These are phyloP conservation scores for Scleroderma citrinum DNA, from an alignment of 768 basidiomycete genomes.

Conservation along the genomic window DNA sequence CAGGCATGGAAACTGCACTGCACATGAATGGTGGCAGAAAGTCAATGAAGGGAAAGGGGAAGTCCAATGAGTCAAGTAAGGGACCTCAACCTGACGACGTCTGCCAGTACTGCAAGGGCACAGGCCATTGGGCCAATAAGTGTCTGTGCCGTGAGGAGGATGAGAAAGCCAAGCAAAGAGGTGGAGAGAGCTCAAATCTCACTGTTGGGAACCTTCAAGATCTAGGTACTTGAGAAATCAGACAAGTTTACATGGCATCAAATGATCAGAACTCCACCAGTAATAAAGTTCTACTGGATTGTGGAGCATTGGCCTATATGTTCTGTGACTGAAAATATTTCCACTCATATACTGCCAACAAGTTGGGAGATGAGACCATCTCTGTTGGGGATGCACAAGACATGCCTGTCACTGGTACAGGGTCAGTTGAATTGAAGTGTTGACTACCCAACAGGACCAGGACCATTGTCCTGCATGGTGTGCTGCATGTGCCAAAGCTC, in stretches of 20 bases:
- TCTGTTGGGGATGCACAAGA: slow-evolving; percentile 12
- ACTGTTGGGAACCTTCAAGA: neutral
- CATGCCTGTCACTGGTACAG: slow-evolving; percentile 4
- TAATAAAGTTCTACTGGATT: neutral
- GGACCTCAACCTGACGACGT: neutral
- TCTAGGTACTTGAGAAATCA: neutral
- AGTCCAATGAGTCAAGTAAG: neutral
- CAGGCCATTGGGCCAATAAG: slow-evolving; percentile 14
- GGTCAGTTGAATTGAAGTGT: slow-evolving; percentile 13
- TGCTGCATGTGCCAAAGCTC: slow-evolving; percentile 12
- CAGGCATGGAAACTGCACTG: neutral
- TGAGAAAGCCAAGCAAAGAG: neutral
- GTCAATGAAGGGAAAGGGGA: neutral
- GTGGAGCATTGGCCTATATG: slow-evolving; percentile 9
- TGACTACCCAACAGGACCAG: slow-evolving; percentile 3
- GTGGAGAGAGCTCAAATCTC: neutral
- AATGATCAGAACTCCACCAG: neutral
- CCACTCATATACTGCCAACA: neutral
- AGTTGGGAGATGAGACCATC: slow-evolving; percentile 4
- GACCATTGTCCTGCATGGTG: slow-evolving; percentile 7
- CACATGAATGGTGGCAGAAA: neutral
- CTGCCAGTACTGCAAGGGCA: neutral
- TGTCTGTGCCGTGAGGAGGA: slow-evolving; percentile 11
- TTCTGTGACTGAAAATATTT: slow-evolving; percentile 27
- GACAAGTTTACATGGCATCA: neutral